These are phyloP conservation scores for Ophioceras dolichostomum DNA, from an alignment of 2,329 filamentous ascomycete genomes.

Conservation along the genomic window DNA sequence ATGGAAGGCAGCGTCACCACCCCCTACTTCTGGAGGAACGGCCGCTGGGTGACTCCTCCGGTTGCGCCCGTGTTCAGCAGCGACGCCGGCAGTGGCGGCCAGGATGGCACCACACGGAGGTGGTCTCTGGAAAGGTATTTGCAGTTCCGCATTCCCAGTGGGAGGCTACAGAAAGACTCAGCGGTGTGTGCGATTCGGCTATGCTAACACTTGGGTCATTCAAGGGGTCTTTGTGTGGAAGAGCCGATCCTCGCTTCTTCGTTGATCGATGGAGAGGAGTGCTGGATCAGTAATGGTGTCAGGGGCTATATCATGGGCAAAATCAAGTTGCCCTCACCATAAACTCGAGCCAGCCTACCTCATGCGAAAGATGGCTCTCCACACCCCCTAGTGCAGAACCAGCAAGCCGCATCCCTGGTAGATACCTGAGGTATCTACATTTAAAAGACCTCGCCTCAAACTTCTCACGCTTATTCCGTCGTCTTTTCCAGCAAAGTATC, in stretches of 20 bases:
- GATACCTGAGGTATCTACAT: too few species aligned
- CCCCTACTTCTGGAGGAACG: slow-evolving; percentile 64
- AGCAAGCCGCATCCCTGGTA: too few species aligned
- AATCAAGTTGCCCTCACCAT: slow-evolving; percentile 19
- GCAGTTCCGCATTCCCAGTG: too few species aligned
- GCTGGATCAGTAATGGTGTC: slow-evolving; percentile 84
- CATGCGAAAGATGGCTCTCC: too few species aligned
- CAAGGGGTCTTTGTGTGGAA: slow-evolving; percentile 53
- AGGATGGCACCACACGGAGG: slow-evolving; percentile 68
- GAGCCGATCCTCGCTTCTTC: slow-evolving; percentile 45
- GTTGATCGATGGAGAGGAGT: slow-evolving; percentile 59
- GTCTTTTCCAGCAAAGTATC: too few species aligned
- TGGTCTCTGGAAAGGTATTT: slow-evolving; percentile 71
- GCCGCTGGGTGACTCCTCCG: slow-evolving; percentile 69
- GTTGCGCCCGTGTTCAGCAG: slow-evolving; percentile 29
- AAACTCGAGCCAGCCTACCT: too few species aligned
- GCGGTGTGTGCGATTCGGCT: too few species aligned
- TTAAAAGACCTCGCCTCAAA: too few species aligned
- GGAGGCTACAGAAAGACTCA: too few species aligned
- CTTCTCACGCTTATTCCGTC: too few species aligned
- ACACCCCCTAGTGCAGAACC: too few species aligned
- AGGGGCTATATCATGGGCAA: slow-evolving; percentile 57
- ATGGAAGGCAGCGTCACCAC: slow-evolving; percentile 83
- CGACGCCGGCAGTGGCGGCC: slow-evolving; percentile 53
- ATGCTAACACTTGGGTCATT: too few species aligned